Base-by-base conservation (phyloP, 78 protist genomes). In the Dictyostelium brefeldianum region DNA sequence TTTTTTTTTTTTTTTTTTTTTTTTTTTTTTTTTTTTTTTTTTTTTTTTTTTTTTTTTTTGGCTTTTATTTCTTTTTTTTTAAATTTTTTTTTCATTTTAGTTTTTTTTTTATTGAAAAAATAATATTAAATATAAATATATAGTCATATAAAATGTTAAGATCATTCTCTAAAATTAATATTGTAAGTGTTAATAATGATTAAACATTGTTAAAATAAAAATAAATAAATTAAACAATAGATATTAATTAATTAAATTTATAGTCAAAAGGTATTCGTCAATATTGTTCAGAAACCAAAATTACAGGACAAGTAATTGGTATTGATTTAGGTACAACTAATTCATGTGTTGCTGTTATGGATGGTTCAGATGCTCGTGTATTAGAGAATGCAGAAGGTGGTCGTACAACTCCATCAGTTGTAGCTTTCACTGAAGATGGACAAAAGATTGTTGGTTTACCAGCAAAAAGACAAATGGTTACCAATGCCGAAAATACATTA, bases 271-370 rank as follows among this genome's bases (percentile, higher is more conserved):
- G 93, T 20, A 43, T 87, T 54, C 65, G 93, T 51, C 14, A 14
- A 59, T 87, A 48, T 54, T 41, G 85, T 70, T 57, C 83, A 78
- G 83, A 85, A 12, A 9, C 91, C 10, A 87, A 87, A 70, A 22
- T 87, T 25, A 15, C 78, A 27, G 93, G 93, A 14, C 84, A 43
- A 11, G 95, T 95, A 43, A 96, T 99, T 36, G 99, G 99, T 41
- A 98, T 99, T 75, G 99, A 99, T 78, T 90, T 99, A 14, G 99
- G 99, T 5, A 99, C 99, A 7, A 99, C 99, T 78, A 98, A 99
- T 98, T 98, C 99, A n/a, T 98, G 99, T 74, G 99, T 99, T 15
- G 99, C 99, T 9, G 95, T 98, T 36, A 83, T 96, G 98, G 94
- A 96, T 57, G 96, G 98, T 70, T 18, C 47, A 41, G 81, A 82